Percentiles rank a stretch among this genome's conserved stretches.
Conservation (phyloP, 2,329 filamentous ascomycete genomes). For the Didymella arachidicola region DNA sequence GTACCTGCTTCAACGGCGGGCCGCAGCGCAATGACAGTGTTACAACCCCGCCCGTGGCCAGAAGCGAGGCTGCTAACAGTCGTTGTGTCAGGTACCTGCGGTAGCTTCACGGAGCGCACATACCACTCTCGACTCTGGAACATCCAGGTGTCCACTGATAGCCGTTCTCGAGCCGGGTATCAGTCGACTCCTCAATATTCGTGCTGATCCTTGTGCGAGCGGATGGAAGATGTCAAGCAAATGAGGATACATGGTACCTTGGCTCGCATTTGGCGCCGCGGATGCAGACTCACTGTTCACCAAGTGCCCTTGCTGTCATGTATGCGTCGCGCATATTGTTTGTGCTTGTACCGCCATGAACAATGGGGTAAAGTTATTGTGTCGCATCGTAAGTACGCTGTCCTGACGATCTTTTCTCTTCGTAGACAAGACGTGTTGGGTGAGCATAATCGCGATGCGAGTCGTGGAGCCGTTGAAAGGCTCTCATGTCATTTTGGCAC, state of each 20-base stretch:
- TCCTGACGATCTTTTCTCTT: slow-evolving; percentile 5
- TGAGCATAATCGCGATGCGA: slow-evolving; percentile 7
- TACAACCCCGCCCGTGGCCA: neutral
- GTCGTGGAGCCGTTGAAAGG: neutral
- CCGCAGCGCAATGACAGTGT: slow-evolving; percentile 8
- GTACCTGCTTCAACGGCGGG: slow-evolving; percentile 13
- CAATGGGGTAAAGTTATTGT: slow-evolving; percentile 1
- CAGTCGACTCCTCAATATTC: neutral
- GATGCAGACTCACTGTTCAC: slow-evolving; percentile 11
- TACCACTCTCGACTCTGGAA: slow-evolving; percentile 11
- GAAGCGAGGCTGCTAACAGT: slow-evolving; percentile 4
- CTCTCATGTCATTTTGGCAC: neutral
- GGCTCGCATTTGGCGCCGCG: neutral
- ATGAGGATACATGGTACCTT: slow-evolving; percentile 6
- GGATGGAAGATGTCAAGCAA: neutral
- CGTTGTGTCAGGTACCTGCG: slow-evolving; percentile 19
- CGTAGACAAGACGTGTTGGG: neutral
- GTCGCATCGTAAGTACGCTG: slow-evolving; percentile 2
- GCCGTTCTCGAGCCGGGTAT: slow-evolving; percentile 3
- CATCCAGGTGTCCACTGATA: slow-evolving; percentile 7
- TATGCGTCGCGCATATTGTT: slow-evolving; percentile 16
- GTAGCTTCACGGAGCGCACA: slow-evolving; percentile 17
- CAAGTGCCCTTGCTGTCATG: slow-evolving; percentile 13
- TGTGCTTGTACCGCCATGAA: slow-evolving; percentile 10
- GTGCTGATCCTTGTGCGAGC: slow-evolving; percentile 7